Percentiles rank a stretch among this genome's conserved stretches.
phyloP scores from a whole-genome alignment of 352 stramenopile species.

The Globisporangium paddicum region DNA sequence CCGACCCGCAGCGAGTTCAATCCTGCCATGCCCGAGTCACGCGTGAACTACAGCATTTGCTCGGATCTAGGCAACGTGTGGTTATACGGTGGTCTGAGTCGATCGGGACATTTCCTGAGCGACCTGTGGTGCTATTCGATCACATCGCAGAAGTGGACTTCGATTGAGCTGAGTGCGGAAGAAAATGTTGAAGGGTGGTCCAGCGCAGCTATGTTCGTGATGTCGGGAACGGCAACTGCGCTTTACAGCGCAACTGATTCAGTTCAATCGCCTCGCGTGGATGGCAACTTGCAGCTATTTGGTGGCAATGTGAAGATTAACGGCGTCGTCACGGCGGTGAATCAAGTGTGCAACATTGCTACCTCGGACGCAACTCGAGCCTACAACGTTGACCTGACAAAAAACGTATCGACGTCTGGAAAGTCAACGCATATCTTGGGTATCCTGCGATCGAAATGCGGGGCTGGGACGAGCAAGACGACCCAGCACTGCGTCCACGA shows the following conservation, averaged over 20 bases:
- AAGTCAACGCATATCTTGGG: conserved; percentile 53
- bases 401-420: conserved; percentile 44
- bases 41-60: conserved; percentile 64
- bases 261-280: conserved; percentile 12
- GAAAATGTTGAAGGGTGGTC: conserved; percentile 39
- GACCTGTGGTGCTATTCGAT: conserved; percentile 83
- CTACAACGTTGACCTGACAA: conserved; percentile 42
- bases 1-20: conserved; percentile 35
- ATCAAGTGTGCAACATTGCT: conserved; percentile 21
- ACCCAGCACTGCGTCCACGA: conserved; percentile 45
- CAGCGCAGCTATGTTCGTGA: conserved; percentile 39
- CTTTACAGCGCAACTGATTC: conserved; percentile 32
- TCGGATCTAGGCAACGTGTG: conserved; percentile 80
- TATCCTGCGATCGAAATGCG: conserved; percentile 42
- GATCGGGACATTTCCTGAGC: conserved; percentile 37
- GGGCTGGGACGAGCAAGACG: conserved; percentile 14
- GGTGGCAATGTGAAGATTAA: conserved; percentile 29
- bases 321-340: conserved; percentile 18
- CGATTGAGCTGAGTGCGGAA: conserved; percentile 45
- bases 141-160: conserved; percentile 57
- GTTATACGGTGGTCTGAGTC: conserved; percentile 61
- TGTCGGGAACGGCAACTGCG: conserved; percentile 41
- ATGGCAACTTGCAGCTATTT: conserved; percentile 37
- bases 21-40: conserved; percentile 40
- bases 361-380: conserved; percentile 32